Base-by-base conservation (phyloP, 2,329 filamentous ascomycete genomes). In the Colletotrichum tamarilloi region DNA sequence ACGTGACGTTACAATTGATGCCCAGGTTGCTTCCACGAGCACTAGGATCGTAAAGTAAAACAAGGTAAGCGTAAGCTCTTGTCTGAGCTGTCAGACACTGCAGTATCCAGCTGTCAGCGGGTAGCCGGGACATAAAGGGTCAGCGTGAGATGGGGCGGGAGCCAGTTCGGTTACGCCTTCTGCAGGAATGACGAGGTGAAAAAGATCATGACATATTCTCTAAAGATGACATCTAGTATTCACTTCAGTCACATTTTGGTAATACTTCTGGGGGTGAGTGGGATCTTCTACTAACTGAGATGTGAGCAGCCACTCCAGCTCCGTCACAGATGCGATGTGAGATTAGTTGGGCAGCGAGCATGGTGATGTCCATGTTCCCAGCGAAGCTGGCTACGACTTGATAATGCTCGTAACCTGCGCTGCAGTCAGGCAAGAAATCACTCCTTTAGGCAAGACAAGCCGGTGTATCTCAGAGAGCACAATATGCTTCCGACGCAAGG, bases 51-150 rank as follows among this genome's bases (percentile, higher is more conserved):
- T 5, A 32, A 12, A 35, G 19, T 49, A 46, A 46, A n/a, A 26
- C 8, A 38, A 19, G 14, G 5, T 16, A 35, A 55, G 52, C 49
- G 14, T 16, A 35, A 55, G 28, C 28, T n/a, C 16, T 22, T 26
- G 32, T 49, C n/a, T 60, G 60, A 42, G 49, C 67, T 70, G 70
- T 65, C 70, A 70, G 16, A 35, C 9, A 49, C 30, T 64, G 56
- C 67, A 65, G 7, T 52, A 38, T 52, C 24, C 28, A 26, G 2
- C 38, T 22, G 2, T 19, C 11, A 35, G 70, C 55, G 64, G 26
- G 55, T 28, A 70, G 16, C 59, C 67, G 56, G 58, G 56, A 73
- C 59, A 66, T n/a, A 30, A n/a, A 38, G 62, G 9, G 32, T 19
- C 16, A 16, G 32, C 32, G 9, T 19, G 16, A 26, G 22, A 59